Conservation (phyloP, 2,329 filamentous ascomycete genomes). For the Penicillium sp. region DNA sequence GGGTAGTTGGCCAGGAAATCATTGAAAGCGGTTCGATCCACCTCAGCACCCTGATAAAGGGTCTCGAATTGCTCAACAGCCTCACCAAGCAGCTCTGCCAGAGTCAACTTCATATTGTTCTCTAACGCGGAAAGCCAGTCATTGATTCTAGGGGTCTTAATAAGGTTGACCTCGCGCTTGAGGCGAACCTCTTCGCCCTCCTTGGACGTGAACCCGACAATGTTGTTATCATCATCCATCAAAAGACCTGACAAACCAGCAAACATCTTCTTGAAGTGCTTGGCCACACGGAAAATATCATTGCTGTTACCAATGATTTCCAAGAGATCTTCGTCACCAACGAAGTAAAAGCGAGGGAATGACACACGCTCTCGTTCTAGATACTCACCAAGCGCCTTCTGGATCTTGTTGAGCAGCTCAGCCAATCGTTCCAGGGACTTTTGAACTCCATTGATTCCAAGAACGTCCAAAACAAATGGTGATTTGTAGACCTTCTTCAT, state of each 20-base stretch:
- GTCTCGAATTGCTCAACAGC: constrained; percentile 82
- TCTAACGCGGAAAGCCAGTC: constrained; percentile 97
- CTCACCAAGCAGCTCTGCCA: constrained; percentile 88
- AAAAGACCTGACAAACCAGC: constrained; percentile 88
- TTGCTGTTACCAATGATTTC: constrained; percentile 99
- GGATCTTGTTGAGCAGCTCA: constrained; percentile 98
- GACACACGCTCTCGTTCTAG: constrained; percentile 96
- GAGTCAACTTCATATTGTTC: constrained; percentile 88
- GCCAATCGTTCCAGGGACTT: constrained; percentile 94
- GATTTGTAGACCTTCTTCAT: constrained; percentile 99
- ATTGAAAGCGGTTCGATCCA: constrained; percentile 74
- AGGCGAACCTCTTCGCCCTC: constrained; percentile 88
- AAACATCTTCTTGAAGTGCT: constrained; percentile 99
- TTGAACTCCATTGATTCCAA: constrained; percentile 94
- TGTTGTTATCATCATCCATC: constrained; percentile 88
- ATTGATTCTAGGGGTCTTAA: constrained; percentile 96
- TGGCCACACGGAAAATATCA: constrained; percentile 92
- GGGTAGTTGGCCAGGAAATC: constrained; percentile 85
- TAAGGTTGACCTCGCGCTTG: constrained; percentile 88
- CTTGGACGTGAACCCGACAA: constrained; percentile 91
- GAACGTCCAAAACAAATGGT: constrained; percentile 91
- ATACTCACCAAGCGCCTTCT: constrained; percentile 98
- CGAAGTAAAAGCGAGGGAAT: constrained; percentile 99
- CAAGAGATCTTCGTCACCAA: constrained; percentile 95
- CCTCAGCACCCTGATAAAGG: constrained; percentile 73